Evolutionary conservation across 306 rosid genomes (phyloP).

Genomic region (Amphicarpaea edgeworthii): DNA sequence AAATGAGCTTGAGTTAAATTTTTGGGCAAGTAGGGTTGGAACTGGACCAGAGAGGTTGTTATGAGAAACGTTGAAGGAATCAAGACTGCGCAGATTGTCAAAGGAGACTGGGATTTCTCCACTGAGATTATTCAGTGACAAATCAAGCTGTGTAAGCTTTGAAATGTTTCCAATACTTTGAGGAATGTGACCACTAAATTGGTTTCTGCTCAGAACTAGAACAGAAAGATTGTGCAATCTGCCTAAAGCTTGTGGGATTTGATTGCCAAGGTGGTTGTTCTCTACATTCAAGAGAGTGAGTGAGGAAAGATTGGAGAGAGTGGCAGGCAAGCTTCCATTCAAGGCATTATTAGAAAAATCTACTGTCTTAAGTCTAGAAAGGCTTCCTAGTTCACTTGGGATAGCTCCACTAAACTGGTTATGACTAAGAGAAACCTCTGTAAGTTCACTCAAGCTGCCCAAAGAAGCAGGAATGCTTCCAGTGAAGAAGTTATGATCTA

Average conservation of each 20-base stretch:
- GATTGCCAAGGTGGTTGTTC: slow-evolving; percentile 55
- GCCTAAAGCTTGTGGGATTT: slow-evolving; percentile 63
- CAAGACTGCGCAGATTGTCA: slow-evolving; percentile 54
- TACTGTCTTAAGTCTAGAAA: slow-evolving; percentile 57
- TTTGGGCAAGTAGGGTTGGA: slow-evolving; percentile 61
- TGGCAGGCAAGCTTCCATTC: slow-evolving; percentile 60
- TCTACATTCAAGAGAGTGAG: slow-evolving; percentile 60
- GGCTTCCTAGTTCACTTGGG: slow-evolving; percentile 65
- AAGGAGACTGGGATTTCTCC: slow-evolving; percentile 77
- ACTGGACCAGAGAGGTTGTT: slow-evolving; percentile 85
- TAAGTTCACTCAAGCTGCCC: slow-evolving; percentile 52
- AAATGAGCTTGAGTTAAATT: slow-evolving; percentile 79
- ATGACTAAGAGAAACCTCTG: slow-evolving; percentile 60
- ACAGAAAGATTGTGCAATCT: slow-evolving; percentile 65
- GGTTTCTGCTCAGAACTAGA: slow-evolving; percentile 64
- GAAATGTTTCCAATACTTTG: slow-evolving; percentile 66
- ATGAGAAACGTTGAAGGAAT: slow-evolving; percentile 73
- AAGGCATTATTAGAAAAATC: slow-evolving; percentile 67
- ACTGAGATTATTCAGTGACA: slow-evolving; percentile 73
- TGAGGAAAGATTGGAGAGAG: slow-evolving; percentile 53
- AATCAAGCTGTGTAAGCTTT: slow-evolving; percentile 70
- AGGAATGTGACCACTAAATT: slow-evolving; percentile 70
- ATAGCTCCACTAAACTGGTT: slow-evolving; percentile 61
- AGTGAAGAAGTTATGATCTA: slow-evolving; percentile 66
- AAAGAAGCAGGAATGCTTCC: slow-evolving; percentile 74